Evolutionary conservation across 306 rosid species (phyloP).

Genomic region (Malus fusca): DNA sequence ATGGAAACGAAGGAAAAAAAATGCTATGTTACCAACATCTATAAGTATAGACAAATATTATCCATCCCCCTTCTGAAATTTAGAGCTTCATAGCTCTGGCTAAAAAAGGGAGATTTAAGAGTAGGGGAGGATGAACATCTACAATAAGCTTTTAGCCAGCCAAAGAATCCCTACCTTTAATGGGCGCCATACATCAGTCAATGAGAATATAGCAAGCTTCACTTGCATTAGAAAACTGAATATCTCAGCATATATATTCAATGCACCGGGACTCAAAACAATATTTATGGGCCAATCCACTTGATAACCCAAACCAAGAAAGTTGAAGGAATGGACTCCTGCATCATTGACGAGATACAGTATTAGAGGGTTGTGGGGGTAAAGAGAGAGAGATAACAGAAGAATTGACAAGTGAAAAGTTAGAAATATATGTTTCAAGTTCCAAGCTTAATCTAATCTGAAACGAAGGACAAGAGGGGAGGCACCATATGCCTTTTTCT

Average conservation of each 20-base stretch:
- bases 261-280: slow-evolving; percentile 70
- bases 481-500: not conserved
- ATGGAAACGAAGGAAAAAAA: not conserved
- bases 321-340: slow-evolving; percentile 88
- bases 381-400: not conserved
- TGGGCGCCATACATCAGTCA: slow-evolving; percentile 79
- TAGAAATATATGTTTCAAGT: not conserved
- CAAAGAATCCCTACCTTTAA: slow-evolving; percentile 61
- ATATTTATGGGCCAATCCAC: slow-evolving; percentile 91
- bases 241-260: slow-evolving; percentile 76
- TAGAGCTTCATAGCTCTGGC: not conserved
- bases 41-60: not conserved
- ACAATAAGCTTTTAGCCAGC: not conserved
- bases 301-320: slow-evolving; percentile 85
- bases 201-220: slow-evolving; percentile 76
- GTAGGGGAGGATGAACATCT: not conserved
- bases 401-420: not conserved
- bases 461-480: not conserved
- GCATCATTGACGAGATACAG: slow-evolving; percentile 25
- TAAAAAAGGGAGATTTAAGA: not conserved
- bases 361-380: slow-evolving; percentile 5
- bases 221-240: slow-evolving; percentile 92
- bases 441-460: not conserved
- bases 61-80: not conserved
- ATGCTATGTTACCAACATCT: not conserved